These are phyloP conservation scores for Wilcoxina mikolae DNA, from an alignment of 495 filamentous ascomycete species.

Conservation along the genomic window DNA sequence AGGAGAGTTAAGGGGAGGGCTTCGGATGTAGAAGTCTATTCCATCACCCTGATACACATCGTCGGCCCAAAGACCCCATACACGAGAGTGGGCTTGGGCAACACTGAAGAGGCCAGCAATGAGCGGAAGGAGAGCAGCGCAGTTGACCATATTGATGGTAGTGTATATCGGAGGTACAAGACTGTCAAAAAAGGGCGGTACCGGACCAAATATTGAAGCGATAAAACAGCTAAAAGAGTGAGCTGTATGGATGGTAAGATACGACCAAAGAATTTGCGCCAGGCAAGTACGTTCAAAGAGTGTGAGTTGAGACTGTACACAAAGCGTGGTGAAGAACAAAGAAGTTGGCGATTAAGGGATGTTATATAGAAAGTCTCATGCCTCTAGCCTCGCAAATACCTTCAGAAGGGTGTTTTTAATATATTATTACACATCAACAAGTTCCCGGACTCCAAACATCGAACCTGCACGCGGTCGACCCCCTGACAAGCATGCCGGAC, in stretches of 20 bases:
- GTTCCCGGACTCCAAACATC: neutral
- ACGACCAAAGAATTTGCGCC: conserved; percentile 12
- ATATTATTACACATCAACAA: neutral
- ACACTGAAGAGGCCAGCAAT: conserved; percentile 30
- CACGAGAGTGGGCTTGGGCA: conserved; percentile 34
- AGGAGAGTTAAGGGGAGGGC: conserved; percentile 35
- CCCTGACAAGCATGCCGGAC: too few species aligned
- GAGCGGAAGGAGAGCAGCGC: conserved; percentile 24
- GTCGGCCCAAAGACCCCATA: conserved; percentile 36
- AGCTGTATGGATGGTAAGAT: conserved; percentile 13
- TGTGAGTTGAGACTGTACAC: neutral
- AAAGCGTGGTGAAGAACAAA: neutral
- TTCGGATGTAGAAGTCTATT: conserved; percentile 19
- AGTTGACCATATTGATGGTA: conserved; percentile 31
- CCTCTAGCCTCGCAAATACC: neutral
- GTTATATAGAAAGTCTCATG: neutral
- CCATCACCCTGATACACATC: conserved; percentile 34
- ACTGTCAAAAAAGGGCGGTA: neutral
- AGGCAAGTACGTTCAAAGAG: conserved; percentile 8
- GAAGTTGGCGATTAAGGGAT: neutral
- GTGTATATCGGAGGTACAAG: neutral
- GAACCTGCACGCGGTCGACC: too few species aligned
- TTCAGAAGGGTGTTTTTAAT: neutral
- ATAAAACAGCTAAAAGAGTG: conserved; percentile 23
- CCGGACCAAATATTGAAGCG: neutral